Base-by-base conservation (phyloP, 148 eudicot species). In the Drosera capensis region DNA sequence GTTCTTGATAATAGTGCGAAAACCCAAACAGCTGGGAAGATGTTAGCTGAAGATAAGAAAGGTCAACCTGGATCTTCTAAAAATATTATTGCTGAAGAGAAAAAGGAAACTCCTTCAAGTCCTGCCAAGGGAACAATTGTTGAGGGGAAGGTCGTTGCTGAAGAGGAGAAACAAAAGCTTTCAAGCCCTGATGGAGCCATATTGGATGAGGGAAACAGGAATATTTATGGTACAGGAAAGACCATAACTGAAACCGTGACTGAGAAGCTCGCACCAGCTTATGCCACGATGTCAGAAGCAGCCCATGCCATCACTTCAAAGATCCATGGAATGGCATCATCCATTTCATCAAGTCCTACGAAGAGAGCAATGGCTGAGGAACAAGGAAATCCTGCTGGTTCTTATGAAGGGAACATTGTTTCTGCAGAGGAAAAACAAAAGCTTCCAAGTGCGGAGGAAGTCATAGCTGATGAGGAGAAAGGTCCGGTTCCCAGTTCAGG, bases 241-340 rank as follows among this genome's bases (percentile, higher is more conserved):
- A n/a, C n/a, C n/a, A n/a, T n/a, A n/a, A n/a, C n/a, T n/a, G n/a
- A n/a, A n/a, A n/a, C n/a, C n/a, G n/a, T n/a, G n/a, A n/a, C n/a
- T n/a, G n/a, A n/a, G n/a, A n/a, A 63, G 46, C 25, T 68, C 23
- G 69, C 57, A 48, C 71, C 80, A 19, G 72, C 66, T 17, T 65
- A 64, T 60, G n/a, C n/a, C n/a, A n/a, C n/a, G n/a, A n/a, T n/a
- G n/a, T n/a, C n/a, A n/a, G n/a, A n/a, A n/a, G n/a, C n/a, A n/a
- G n/a, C n/a, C n/a, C n/a, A n/a, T n/a, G n/a, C n/a, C n/a, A n/a
- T n/a, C n/a, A n/a, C n/a, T n/a, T n/a, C n/a, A n/a, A n/a, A n/a
- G n/a, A n/a, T n/a, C n/a, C n/a, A n/a, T n/a, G n/a, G n/a, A n/a
- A n/a, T n/a, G n/a, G n/a, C n/a, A n/a, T n/a, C n/a, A n/a, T n/a